Percentiles rank a stretch among this genome's conserved stretches.
Evolutionary conservation across 2,329 filamentous ascomycete genomes (phyloP).

Genomic region (Hymenoscyphus scutula): DNA sequence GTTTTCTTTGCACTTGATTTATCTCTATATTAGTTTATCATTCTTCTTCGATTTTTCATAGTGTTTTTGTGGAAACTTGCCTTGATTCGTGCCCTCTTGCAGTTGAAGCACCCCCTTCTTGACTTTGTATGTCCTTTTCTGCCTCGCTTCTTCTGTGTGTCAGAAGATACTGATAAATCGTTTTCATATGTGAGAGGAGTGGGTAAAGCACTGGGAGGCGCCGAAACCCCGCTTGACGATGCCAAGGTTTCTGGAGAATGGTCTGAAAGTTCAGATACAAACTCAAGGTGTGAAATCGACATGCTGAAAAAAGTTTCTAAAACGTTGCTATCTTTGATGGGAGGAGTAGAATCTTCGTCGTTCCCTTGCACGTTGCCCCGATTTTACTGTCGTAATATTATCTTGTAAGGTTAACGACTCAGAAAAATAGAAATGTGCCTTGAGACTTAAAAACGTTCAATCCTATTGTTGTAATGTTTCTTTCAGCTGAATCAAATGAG

Average conservation of each 20-base stretch:
- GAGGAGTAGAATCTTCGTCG: not conserved
- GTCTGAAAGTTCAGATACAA: not conserved
- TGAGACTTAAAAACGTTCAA: not conserved
- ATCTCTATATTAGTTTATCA: not conserved
- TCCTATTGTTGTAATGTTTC: not conserved
- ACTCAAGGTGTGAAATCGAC: not conserved
- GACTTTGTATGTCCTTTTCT: slow-evolving; percentile 61
- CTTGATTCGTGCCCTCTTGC: slow-evolving; percentile 65
- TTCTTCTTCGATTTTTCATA: not conserved
- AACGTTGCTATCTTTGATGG: not conserved
- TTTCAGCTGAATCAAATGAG: not conserved
- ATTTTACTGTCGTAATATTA: not conserved
- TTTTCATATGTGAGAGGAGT: not conserved
- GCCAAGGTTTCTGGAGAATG: not conserved
- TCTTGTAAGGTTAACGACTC: not conserved
- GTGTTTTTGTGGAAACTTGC: slow-evolving; percentile 33
- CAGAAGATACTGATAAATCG: not conserved
- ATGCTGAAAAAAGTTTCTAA: not conserved
- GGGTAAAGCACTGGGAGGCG: not conserved
- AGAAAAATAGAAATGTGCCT: not conserved
- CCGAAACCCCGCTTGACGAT: not conserved
- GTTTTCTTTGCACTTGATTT: slow-evolving; percentile 59
- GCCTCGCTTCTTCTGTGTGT: not conserved
- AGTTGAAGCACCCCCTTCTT: slow-evolving; percentile 64
- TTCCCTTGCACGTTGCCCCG: not conserved